These are phyloP conservation scores for Penicillium thymicola DNA, from an alignment of 2,329 filamentous ascomycete genomes.

Conservation along the genomic window DNA sequence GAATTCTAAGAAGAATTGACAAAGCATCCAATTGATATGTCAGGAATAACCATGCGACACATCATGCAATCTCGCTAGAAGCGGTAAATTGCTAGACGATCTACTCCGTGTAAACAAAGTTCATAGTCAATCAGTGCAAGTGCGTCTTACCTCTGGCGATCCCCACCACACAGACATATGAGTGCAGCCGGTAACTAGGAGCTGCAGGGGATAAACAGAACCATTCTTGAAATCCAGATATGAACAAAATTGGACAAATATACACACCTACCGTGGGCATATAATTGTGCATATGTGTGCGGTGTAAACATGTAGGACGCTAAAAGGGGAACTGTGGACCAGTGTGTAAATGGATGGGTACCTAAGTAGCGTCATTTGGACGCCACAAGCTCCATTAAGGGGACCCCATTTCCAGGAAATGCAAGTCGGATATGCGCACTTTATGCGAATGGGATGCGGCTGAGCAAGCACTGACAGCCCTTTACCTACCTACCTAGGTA, in stretches of 20 bases:
- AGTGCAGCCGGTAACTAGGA: background rate
- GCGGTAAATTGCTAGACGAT: background rate
- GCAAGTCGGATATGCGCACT: conserved; percentile 22
- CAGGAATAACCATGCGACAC: background rate
- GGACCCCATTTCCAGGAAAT: conserved; percentile 25
- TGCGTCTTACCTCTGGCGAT: background rate
- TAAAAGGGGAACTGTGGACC: conserved; percentile 13
- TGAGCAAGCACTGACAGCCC: background rate
- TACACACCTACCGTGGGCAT: background rate
- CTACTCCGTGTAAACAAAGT: background rate
- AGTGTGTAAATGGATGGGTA: background rate
- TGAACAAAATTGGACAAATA: background rate
- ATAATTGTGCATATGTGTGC: background rate
- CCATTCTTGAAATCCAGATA: background rate
- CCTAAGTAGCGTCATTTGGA: background rate
- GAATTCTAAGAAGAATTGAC: background rate
- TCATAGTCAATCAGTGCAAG: background rate
- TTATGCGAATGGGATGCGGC: conserved; percentile 2
- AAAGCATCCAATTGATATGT: background rate
- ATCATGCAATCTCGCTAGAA: background rate
- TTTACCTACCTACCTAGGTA: background rate
- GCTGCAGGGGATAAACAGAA: background rate
- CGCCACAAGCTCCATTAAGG: conserved; percentile 13
- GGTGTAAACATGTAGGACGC: conserved; percentile 15
- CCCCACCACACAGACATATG: background rate